Conservation (phyloP, 2,329 filamentous ascomycete genomes). For the Pseudopyrenochaeta lycopersici region DNA sequence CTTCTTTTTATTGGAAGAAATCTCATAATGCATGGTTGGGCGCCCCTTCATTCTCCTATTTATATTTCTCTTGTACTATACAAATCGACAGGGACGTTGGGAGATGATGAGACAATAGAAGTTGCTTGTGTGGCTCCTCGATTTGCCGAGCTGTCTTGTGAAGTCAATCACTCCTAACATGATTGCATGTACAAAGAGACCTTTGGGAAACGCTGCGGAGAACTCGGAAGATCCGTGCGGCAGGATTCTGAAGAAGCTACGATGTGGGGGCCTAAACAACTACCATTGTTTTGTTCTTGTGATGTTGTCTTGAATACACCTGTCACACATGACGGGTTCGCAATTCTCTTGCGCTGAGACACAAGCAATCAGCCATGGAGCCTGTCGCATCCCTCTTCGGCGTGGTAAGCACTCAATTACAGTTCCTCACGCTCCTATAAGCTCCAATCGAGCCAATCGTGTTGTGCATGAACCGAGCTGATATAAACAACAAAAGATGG, state of each 20-base stretch:
- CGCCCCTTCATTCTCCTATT: slow-evolving; percentile 5
- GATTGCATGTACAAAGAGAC: neutral
- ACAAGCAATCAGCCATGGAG: slow-evolving; percentile 7
- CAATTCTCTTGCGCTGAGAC: neutral
- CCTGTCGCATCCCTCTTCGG: slow-evolving; percentile 10
- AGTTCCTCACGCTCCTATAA: neutral
- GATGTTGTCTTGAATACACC: neutral
- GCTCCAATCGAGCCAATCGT: too few species aligned
- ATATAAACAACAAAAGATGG: slow-evolving; percentile 19
- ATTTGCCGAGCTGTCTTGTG: neutral
- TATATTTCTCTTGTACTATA: slow-evolving; percentile 11
- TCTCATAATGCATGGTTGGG: slow-evolving; percentile 10
- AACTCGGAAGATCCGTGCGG: neutral
- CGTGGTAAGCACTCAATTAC: slow-evolving; percentile 9
- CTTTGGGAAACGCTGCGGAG: neutral
- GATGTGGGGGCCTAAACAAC: neutral
- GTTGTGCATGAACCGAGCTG: slow-evolving; percentile 6
- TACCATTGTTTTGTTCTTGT: neutral
- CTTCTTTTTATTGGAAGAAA: slow-evolving; percentile 2
- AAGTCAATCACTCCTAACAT: neutral
- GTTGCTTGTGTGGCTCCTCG: neutral
- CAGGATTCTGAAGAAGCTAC: neutral
- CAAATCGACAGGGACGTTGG: neutral
- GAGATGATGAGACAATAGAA: slow-evolving; percentile 2
- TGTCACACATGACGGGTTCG: neutral